Conservation (phyloP, 768 basidiomycete genomes). For the Pulveroboletus sp. region DNA sequence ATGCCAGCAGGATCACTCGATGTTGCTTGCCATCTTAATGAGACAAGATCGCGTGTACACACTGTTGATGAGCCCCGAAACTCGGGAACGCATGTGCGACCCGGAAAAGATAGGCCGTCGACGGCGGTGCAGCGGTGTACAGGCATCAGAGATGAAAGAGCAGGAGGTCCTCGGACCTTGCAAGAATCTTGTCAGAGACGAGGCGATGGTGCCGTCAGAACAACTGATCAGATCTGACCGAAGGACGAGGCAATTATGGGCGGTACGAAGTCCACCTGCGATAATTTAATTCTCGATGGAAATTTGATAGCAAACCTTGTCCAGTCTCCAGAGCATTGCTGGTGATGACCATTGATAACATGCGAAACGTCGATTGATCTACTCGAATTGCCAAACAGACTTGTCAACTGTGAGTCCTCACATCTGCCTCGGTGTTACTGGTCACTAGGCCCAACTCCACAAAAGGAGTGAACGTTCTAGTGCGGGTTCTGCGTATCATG, state of each 20-base stretch:
- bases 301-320: not conserved
- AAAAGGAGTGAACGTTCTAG: slow-evolving; percentile 10
- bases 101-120: slow-evolving; percentile 41
- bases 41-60: not conserved
- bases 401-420: not conserved
- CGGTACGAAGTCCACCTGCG: slow-evolving; percentile 6
- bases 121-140: slow-evolving; percentile 52
- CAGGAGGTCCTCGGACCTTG: slow-evolving; percentile 49
- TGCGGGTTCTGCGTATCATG: slow-evolving; percentile 4
- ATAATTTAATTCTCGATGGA: not conserved
- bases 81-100: slow-evolving; percentile 41
- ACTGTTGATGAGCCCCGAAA: not conserved
- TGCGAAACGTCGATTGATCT: not conserved
- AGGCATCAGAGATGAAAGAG: slow-evolving; percentile 42
- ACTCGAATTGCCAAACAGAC: not conserved
- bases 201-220: slow-evolving; percentile 42
- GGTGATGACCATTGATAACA: not conserved
- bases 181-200: slow-evolving; percentile 48
- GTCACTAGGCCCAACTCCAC: slow-evolving; percentile 1
- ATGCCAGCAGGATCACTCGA: too few relatives aligned
- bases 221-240: not conserved
- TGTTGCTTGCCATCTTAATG: not conserved
- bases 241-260: not conserved
- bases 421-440: not conserved
- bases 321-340: not conserved